Base-by-base conservation (phyloP, 2,329 filamentous ascomycete species). In the Trichoderma citrinoviride region DNA sequence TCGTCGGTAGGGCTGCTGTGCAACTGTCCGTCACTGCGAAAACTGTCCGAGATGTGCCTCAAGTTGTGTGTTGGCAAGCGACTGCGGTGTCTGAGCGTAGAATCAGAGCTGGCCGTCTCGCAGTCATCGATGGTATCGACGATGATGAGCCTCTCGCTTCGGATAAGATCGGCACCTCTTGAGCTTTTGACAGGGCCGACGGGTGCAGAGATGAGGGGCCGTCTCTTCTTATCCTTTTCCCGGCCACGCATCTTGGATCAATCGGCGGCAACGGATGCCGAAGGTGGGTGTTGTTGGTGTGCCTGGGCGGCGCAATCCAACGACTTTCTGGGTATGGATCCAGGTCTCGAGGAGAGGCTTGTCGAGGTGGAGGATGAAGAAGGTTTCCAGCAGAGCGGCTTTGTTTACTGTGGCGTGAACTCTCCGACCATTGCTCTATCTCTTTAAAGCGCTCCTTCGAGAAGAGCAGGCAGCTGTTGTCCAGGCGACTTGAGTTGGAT, bases 171-270 rank as follows among this genome's bases (percentile, higher is more conserved):
- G 5, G 73, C 69, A 6, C 77, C 77, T 21, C 75, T 72, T 8
- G 73, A 77, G 68, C 71, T 77, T 65, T 73, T 77, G 67, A 79
- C 70, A 8, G 77, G 77, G 0, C 77, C 78, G 43, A 78, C 67
- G 1, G 77, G 78, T 19, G 62, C 70, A 8, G 77, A 79, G 27
- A 79, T 79, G 44, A 66, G 56, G 17, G 72, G 74, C 1, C 71
- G 70, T 27, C 69, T 72, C 55, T 61, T 68, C 61, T 68, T 72
- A 57, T 63, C 67, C 61, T 68, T 72, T 21, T 62, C 61, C 43
- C 47, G 65, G 37, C 54, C 47, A 47, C 61, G 40, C 61, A 66
- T 64, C 29, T 63, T 52, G 58, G 27, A 29, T n/a, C 17, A 15
- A 15, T 33, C 8, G 4, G 43, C 23, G 23, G 46, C 52, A 49